Percentiles rank a stretch among this genome's conserved stretches.
Evolutionary conservation across 106 monocot species (phyloP).

Genomic region (Dendrobium huoshanense): DNA sequence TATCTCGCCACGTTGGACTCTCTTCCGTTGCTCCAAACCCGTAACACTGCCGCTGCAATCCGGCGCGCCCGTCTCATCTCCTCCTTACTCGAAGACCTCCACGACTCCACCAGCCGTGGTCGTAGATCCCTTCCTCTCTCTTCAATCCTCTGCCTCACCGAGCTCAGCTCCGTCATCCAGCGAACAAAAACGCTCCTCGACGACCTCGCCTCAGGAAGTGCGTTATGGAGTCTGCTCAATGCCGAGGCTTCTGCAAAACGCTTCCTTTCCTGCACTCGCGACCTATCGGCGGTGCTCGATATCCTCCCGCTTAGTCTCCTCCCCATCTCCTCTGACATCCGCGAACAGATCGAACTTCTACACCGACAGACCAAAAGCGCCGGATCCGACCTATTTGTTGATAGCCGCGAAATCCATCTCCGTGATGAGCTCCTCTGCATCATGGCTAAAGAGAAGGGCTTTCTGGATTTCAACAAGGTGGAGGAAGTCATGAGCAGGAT

Average conservation of each 20-base stretch:
- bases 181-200: constrained; percentile 20
- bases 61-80: constrained; percentile 20
- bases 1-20: constrained; percentile 18
- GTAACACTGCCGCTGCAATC: constrained; percentile 21
- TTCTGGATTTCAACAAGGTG: constrained; percentile 14
- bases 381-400: constrained; percentile 14
- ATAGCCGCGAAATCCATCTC: constrained; percentile 13
- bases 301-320: constrained; percentile 33
- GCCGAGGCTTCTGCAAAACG: constrained; percentile 13
- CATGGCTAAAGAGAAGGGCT: constrained; percentile 9
- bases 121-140: constrained; percentile 17
- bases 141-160: constrained; percentile 37
- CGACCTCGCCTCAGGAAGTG: constrained; percentile 10
- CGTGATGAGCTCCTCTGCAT: constrained; percentile 25
- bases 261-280: constrained; percentile 18
- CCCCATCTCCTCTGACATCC: constrained; percentile 18
- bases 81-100: constrained; percentile 36
- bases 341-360: constrained; percentile 37
- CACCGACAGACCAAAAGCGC: constrained; percentile 26
- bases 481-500: constrained; percentile 22
- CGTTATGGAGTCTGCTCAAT: constrained; percentile 27
- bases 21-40: constrained; percentile 23
- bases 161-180: constrained; percentile 31
- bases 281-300: constrained; percentile 31
- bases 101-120: background rate